These are phyloP conservation scores for Suhomyces vadensis DNA, from an alignment of 805 yeast species.

Conservation along the genomic window DNA sequence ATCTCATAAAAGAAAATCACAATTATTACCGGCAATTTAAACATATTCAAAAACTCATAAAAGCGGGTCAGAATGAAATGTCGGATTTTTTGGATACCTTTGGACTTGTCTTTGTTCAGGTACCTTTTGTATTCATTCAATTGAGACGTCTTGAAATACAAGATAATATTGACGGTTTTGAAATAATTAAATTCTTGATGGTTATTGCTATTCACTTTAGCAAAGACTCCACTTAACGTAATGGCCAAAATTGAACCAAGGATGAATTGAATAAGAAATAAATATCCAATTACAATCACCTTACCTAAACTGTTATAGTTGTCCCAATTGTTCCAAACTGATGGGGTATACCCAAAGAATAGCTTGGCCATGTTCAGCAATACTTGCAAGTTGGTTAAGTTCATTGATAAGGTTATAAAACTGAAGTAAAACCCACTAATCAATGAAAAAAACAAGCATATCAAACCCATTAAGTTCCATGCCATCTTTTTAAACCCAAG, in stretches of 20 bases:
- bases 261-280: conserved; percentile 55
- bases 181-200: conserved; percentile 43
- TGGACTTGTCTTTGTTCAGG: neutral
- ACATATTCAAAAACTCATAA: conserved; percentile 24
- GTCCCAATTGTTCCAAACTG: conserved; percentile 59
- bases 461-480: conserved; percentile 50
- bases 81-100: conserved; percentile 6
- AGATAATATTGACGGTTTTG: conserved; percentile 38
- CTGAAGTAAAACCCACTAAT: conserved; percentile 58
- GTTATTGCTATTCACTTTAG: conserved; percentile 30
- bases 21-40: conserved; percentile 38
- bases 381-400: conserved; percentile 42
- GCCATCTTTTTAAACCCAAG: conserved; percentile 53
- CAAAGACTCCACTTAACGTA: conserved; percentile 46
- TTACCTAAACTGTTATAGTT: conserved; percentile 49
- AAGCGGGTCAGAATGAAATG: conserved; percentile 6
- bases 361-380: conserved; percentile 53
- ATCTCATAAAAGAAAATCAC: conserved; percentile 36
- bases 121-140: conserved; percentile 13
- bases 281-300: conserved; percentile 48
- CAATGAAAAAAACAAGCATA: conserved; percentile 49
- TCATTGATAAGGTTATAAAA: conserved; percentile 49
- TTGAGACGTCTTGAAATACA: conserved; percentile 36
- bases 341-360: conserved; percentile 60
- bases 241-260: conserved; percentile 57